Evolutionary conservation across 345 rosid genomes (phyloP), one percentile per base, ranked within the genome.

Genomic region (Streptanthus diversifolius): DNA sequence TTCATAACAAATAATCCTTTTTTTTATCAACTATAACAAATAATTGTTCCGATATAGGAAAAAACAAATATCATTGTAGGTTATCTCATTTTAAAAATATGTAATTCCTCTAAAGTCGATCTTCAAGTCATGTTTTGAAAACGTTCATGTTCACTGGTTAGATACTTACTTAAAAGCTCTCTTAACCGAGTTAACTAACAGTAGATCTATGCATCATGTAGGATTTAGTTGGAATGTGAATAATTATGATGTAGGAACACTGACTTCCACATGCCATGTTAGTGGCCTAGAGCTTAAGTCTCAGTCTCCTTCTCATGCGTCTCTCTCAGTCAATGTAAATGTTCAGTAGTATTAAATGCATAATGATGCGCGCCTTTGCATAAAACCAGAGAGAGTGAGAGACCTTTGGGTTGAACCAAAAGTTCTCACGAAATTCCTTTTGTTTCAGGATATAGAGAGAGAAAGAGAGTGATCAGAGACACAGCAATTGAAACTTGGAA

Each of bases 351-450:
- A 49, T 74, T 67, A 51, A 74, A 74, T 74, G 69, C 44, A 32
- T 60, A 67, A 75, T 66, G 53, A 57, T 66, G 44, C 27, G 19
- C 27, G 53, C 27, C 47, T 73, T 36, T 73, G 66, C 72, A 56
- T 45, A 57, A 6, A 75, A 61, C 51, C 43, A 76, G 71, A 55
- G 70, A 65, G 27, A 48, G 27, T 39, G 27, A 70, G 66, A 57
- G 71, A 70, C 71, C 71, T 56, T 57, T 70, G 62, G 60, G 37
- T 58, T 70, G 47, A 77, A 56, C 67, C 40, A 37, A 47, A 70
- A 70, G 32, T 67, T 54, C 71, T 70, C 5, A 56, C 8, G 15
- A 56, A 36, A 70, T 77, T 77, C 76, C 45, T 64, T 77, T 71
- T 77, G 80, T 48, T 77, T 70, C 67, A 39, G 56, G 43, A 18